Conservation (phyloP, 1,139 yeast species). For the Taphrina pruni region DNA sequence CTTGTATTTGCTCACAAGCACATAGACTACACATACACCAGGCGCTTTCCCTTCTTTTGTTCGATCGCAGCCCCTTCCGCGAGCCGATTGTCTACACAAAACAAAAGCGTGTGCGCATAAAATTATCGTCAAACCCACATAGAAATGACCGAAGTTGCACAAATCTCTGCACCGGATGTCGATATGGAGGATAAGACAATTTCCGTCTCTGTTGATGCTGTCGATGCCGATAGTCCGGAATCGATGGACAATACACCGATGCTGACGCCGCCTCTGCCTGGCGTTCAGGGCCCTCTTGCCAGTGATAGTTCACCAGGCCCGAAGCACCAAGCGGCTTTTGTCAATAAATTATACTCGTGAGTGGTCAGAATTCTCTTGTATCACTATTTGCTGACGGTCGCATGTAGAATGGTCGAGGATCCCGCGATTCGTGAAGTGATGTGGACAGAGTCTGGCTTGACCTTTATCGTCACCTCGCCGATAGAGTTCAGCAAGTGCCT, state of each 20-base stretch:
- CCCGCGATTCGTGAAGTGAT: slow-evolving; percentile 61
- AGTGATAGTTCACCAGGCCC: slow-evolving; percentile 20
- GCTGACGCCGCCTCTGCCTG: slow-evolving; percentile 10
- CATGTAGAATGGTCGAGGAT: slow-evolving; percentile 61
- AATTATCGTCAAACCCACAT: too few species aligned
- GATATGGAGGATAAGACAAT: background rate
- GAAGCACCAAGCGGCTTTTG: slow-evolving; percentile 39
- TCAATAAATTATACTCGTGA: slow-evolving; percentile 35
- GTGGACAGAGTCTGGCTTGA: slow-evolving; percentile 72
- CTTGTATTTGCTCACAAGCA: too few species aligned
- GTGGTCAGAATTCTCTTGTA: background rate
- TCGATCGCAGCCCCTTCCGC: too few species aligned
- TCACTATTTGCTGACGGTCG: background rate
- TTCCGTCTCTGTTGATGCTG: background rate
- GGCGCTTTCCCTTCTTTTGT: too few species aligned
- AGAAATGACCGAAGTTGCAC: slow-evolving; percentile 2
- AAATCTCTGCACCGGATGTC: background rate
- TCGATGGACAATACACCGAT: background rate
- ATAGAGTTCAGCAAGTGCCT: slow-evolving; percentile 62
- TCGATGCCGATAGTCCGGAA: slow-evolving; percentile 10
- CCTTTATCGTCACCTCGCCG: slow-evolving; percentile 55
- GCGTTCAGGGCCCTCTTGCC: background rate
- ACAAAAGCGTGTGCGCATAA: too few species aligned
- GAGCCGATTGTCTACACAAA: too few species aligned
- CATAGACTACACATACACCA: too few species aligned